A percentile compares a stretch with the other conserved stretches of the same genome.
phyloP scores from a whole-genome alignment of 306 rosid genomes.

The Prunus salicina region DNA sequence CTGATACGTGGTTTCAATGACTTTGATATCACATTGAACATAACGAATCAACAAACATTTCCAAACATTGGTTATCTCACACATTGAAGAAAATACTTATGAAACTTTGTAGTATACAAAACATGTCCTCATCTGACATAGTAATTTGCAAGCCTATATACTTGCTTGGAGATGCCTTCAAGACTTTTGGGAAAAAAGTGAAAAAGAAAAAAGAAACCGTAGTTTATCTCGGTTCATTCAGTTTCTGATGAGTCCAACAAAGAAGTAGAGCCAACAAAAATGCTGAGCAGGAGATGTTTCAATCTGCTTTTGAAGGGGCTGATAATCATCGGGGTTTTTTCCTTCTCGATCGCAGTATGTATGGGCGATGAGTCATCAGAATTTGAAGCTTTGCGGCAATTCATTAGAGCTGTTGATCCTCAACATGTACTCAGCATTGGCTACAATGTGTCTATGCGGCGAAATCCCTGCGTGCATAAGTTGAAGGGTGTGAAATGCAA shows the following conservation, averaged over 20 bases:
- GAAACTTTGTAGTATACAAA: constrained; percentile 25
- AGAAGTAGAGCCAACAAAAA: constrained; percentile 12
- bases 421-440: constrained; percentile 16
- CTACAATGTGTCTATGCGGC: background rate
- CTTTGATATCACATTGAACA: constrained; percentile 22
- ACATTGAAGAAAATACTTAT: background rate
- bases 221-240: background rate
- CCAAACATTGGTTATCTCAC: constrained; percentile 27
- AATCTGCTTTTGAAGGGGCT: constrained; percentile 25
- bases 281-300: constrained; percentile 22
- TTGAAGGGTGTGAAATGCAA: constrained; percentile 36
- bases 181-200: background rate
- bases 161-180: background rate
- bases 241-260: constrained; percentile 15
- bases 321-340: constrained; percentile 13
- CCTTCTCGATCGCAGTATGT: background rate
- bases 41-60: constrained; percentile 19
- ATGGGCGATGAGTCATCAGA: constrained; percentile 24
- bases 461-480: constrained; percentile 19
- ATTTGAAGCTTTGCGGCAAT: constrained; percentile 21
- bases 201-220: background rate
- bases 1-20: background rate
- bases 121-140: constrained; percentile 31
- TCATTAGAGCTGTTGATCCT: constrained; percentile 40
- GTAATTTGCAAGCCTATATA: constrained; percentile 10